A percentile compares a stretch with the other conserved stretches of the same genome.
phyloP scores from a whole-genome alignment of 1,284 basidiomycete species.

The Moesziomyces antarcticus region DNA sequence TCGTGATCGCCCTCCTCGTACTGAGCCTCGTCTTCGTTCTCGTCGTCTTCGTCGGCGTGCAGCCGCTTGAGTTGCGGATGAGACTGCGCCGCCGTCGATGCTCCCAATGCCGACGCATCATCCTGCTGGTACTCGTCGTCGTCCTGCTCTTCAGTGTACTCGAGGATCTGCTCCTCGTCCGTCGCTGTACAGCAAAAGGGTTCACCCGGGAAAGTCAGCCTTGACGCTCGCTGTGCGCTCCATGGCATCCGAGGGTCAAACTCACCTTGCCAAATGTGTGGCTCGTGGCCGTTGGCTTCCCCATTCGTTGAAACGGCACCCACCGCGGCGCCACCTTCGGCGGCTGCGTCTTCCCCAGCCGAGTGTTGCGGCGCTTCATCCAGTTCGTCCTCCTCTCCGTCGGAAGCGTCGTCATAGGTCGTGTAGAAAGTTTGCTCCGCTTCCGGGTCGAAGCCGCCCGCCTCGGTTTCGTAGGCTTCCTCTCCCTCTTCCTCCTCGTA shows the following conservation, averaged over 20 bases:
- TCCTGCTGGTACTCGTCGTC: conserved; percentile 7
- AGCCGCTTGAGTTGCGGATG: conserved; percentile 32
- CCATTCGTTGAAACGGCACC: conserved; percentile 9
- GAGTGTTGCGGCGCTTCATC: conserved; percentile 17
- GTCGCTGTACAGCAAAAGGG: conserved; percentile 5
- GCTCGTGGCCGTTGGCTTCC: conserved; percentile 11
- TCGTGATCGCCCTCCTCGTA: conserved; percentile 34
- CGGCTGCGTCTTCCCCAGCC: conserved; percentile 1
- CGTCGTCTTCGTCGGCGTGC: conserved; percentile 25
- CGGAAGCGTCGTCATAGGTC: conserved; percentile 20
- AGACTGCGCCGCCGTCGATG: conserved; percentile 8
- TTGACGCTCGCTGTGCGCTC: neutral
- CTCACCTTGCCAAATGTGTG: conserved; percentile 22
- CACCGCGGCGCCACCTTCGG: conserved; percentile 9
- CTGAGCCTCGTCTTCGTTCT: conserved; percentile 2
- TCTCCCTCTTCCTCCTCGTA: conserved; percentile 2
- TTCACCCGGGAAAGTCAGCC: conserved; percentile 3
- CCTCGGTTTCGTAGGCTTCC: conserved; percentile 16
- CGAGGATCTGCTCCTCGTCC: conserved; percentile 49
- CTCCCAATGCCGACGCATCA: neutral
- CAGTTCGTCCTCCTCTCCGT: conserved; percentile 38
- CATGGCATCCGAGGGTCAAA: neutral
- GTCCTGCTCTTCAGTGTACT: conserved; percentile 36
- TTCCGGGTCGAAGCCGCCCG: conserved; percentile 11
- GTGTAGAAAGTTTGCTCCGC: conserved; percentile 42